Conservation (phyloP, 2,329 filamentous ascomycete species). For the Zasmidium citrigriseum region DNA sequence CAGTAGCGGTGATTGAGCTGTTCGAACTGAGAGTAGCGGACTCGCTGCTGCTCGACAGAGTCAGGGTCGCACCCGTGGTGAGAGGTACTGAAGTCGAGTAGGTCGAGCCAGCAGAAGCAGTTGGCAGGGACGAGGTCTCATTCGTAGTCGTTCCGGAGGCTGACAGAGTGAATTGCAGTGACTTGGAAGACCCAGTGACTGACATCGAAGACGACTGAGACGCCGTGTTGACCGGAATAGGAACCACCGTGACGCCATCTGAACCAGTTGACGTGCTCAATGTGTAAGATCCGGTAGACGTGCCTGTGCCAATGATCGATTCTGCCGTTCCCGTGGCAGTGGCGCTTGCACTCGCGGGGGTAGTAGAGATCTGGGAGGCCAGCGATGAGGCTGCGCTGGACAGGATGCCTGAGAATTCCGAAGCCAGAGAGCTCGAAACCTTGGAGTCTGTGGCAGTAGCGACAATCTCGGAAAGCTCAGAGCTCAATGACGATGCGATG, state of each 20-base stretch:
- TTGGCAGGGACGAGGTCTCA: background rate
- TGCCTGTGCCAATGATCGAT: conserved; percentile 12
- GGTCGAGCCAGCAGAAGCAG: conserved; percentile 2
- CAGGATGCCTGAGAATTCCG: conserved; percentile 32
- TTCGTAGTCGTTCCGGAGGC: conserved; percentile 16
- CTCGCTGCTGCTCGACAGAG: conserved; percentile 8
- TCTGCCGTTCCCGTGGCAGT: conserved; percentile 8
- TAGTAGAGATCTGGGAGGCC: conserved; percentile 12
- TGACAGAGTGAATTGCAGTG: conserved; percentile 4
- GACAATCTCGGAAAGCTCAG: conserved; percentile 30
- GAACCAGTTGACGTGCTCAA: conserved; percentile 21
- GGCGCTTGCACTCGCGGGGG: conserved; percentile 18
- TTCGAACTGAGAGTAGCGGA: conserved; percentile 1
- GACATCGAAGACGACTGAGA: background rate
- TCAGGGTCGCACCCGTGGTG: conserved; percentile 18
- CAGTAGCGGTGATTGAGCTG: conserved; percentile 1
- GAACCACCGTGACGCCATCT: conserved; percentile 23
- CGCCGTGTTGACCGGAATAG: conserved; percentile 23
- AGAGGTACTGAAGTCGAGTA: conserved; percentile 18
- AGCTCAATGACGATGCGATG: conserved; percentile 31
- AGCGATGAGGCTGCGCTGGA: conserved; percentile 33
- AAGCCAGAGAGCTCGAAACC: conserved; percentile 29
- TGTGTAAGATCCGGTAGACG: conserved; percentile 13
- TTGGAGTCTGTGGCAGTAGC: conserved; percentile 33
- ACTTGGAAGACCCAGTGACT: background rate